A percentile compares a stretch with the other conserved stretches of the same genome.
Conservation (phyloP, 2,329 filamentous ascomycete genomes). For the Cercospora citrullina region DNA sequence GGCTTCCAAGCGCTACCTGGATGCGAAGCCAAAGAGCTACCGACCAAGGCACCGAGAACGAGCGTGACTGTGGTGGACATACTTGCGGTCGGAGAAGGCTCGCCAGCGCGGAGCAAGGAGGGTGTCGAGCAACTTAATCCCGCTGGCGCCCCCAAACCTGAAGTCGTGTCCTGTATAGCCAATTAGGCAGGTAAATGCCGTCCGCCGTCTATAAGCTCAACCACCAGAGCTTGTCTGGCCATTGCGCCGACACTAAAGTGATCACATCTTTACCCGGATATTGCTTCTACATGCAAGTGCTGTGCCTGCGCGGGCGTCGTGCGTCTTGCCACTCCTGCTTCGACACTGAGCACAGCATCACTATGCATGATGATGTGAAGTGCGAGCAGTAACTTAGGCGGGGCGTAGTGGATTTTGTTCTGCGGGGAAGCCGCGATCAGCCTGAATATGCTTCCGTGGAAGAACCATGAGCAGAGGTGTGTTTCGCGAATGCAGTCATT, state of each 20-base stretch:
- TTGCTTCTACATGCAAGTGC: not conserved
- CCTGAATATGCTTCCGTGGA: conserved; percentile 3
- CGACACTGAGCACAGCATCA: not conserved
- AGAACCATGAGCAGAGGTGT: not conserved
- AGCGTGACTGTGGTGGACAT: not conserved
- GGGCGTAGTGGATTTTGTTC: not conserved
- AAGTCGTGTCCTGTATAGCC: not conserved
- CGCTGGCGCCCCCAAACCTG: not conserved
- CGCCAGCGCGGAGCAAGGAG: not conserved
- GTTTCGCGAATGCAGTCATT: not conserved
- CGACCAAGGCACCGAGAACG: not conserved
- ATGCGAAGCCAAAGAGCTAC: conserved; percentile 1
- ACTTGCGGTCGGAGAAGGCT: not conserved
- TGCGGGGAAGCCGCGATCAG: conserved; percentile 2
- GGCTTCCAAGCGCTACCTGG: conserved; percentile 1
- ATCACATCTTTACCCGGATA: not conserved
- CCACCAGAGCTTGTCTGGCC: not conserved
- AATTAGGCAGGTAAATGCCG: not conserved
- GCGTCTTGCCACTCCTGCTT: not conserved
- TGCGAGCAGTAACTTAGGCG: not conserved
- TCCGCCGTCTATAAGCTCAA: not conserved
- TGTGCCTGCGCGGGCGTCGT: not conserved
- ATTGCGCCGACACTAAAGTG: not conserved
- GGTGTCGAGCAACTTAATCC: not conserved
- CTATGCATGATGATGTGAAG: conserved; percentile 7